A percentile compares a stretch with the other conserved stretches of the same genome.
phyloP scores from a whole-genome alignment of 352 stramenopile species.

The Pelagophyceae sp. region DNA sequence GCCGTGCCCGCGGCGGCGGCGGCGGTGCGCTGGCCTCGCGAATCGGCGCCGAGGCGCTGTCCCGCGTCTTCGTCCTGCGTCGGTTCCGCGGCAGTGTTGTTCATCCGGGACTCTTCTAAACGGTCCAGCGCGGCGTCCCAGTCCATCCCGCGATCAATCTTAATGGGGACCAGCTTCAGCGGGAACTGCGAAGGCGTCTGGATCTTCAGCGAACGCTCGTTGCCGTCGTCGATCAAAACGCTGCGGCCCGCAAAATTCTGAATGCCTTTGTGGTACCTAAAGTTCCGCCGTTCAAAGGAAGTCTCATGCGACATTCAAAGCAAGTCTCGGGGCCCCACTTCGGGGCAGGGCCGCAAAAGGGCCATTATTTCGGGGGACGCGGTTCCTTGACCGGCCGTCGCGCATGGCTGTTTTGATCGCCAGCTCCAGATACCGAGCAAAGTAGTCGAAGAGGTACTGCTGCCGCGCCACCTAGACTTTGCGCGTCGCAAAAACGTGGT shows the following conservation, averaged over 20 bases:
- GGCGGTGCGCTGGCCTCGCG: too few species aligned
- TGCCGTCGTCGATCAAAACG: background rate
- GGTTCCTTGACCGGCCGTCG: too few species aligned
- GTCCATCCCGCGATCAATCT: background rate
- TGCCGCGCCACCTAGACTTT: too few species aligned
- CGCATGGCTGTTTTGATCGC: conserved; percentile 27
- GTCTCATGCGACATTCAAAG: too few species aligned
- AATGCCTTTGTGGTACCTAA: conserved; percentile 32
- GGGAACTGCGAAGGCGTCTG: background rate
- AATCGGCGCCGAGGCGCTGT: too few species aligned
- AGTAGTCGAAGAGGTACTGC: conserved; percentile 36
- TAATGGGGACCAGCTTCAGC: background rate
- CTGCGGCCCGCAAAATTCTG: background rate
- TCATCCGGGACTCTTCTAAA: background rate
- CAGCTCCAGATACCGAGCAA: conserved; percentile 25
- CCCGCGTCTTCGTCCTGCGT: too few species aligned
- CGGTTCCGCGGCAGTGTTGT: too few species aligned
- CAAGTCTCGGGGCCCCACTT: too few species aligned
- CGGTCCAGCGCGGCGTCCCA: background rate
- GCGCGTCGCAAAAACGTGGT: too few species aligned
- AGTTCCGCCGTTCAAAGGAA: too few species aligned
- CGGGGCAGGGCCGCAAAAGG: too few species aligned
- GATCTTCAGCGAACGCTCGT: background rate
- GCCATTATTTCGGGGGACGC: too few species aligned
- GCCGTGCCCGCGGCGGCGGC: background rate